These are phyloP conservation scores for Garcia nutans DNA, from an alignment of 345 rosid genomes.

Conservation along the genomic window DNA sequence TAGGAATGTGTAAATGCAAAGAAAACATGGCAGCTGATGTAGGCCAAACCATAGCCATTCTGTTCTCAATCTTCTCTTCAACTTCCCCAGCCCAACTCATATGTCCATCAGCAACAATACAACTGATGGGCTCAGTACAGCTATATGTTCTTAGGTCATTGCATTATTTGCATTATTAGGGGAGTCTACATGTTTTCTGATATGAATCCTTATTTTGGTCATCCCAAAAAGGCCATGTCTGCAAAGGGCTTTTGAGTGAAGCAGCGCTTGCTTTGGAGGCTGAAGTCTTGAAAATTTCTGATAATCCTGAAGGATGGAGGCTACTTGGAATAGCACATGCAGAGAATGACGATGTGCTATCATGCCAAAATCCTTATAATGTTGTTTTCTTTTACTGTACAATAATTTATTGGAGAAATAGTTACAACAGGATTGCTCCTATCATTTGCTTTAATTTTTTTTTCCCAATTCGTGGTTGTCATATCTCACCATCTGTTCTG, in stretches of 20 bases:
- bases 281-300: conserved; percentile 94
- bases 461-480: not conserved
- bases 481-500: not conserved
- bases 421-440: not conserved
- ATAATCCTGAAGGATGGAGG: conserved; percentile 99
- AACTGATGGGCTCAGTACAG: no score
- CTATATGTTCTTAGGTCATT: no score
- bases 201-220: conserved; percentile 99
- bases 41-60: no score
- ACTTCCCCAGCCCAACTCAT: no score
- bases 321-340: conserved; percentile 98
- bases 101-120: no score
- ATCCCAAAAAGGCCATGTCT: conserved; percentile 94
- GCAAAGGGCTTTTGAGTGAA: conserved; percentile 98
- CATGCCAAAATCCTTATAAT: no score
- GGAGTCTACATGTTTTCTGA: conserved; percentile 96
- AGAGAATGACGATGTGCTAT: conserved; percentile 89
- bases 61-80: no score
- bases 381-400: not conserved
- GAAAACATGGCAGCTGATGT: no score
- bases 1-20: no score
- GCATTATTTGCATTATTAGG: no score
- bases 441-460: not conserved
- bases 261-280: conserved; percentile 99
- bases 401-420: not conserved